Conservation (phyloP, 2,329 filamentous ascomycete species). For the Calycina herbarum region DNA sequence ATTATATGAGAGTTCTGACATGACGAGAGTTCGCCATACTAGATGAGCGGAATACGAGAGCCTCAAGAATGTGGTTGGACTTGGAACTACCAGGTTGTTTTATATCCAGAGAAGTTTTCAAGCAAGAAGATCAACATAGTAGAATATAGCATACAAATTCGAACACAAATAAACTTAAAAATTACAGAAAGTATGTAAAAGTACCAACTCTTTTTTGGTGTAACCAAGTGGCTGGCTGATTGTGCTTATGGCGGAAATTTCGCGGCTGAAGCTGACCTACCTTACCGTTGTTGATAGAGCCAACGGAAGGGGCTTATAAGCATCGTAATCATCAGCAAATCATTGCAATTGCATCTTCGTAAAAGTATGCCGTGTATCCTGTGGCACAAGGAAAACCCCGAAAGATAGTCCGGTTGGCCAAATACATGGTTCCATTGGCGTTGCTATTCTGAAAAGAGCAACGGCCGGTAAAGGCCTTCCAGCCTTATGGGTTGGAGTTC, state of each 20-base stretch:
- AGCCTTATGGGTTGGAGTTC: background rate
- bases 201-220: background rate
- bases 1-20: background rate
- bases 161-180: background rate
- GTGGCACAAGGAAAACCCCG: background rate
- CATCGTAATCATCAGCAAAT: background rate
- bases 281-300: background rate
- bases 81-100: background rate
- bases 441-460: background rate
- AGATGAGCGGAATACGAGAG: background rate
- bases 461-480: background rate
- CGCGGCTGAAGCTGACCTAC: background rate
- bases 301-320: background rate
- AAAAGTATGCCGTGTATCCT: background rate
- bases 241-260: background rate
- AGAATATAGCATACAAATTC: background rate
- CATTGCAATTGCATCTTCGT: background rate
- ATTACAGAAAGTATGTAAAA: background rate
- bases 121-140: background rate
- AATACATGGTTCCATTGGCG: background rate
- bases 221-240: conserved; percentile 2
- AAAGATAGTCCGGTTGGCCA: background rate
- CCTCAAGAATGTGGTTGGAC: background rate
- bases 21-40: background rate
- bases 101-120: background rate